Conservation (phyloP, 352 stramenopile genomes). For the Pythium scleroteichum region DNA sequence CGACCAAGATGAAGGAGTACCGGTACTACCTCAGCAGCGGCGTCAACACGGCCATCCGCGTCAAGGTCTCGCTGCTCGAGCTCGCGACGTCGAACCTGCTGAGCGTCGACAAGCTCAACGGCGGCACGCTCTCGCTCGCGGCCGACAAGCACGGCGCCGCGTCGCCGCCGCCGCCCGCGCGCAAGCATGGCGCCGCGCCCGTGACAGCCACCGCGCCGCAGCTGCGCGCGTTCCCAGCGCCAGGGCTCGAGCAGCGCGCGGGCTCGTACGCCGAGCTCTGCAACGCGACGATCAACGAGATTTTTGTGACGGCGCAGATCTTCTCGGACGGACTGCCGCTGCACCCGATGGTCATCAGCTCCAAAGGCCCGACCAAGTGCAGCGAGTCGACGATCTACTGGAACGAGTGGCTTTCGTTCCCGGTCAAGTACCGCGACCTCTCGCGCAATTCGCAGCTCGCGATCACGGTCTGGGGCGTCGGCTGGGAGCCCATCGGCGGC, state of each 20-base stretch:
- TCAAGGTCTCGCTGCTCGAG: constrained; percentile 82
- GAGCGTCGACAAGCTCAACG: constrained; percentile 14
- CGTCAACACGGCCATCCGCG: constrained; percentile 74
- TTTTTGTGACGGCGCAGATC: constrained; percentile 88
- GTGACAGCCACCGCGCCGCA: background rate
- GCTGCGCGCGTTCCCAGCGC: constrained; percentile 33
- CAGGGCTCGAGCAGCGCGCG: constrained; percentile 55
- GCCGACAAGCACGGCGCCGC: constrained; percentile 12
- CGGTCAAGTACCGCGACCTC: constrained; percentile 84
- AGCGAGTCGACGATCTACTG: constrained; percentile 87
- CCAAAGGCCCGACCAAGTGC: constrained; percentile 82
- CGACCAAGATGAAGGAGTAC: constrained; percentile 83
- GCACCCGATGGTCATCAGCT: constrained; percentile 85
- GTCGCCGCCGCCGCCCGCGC: background rate
- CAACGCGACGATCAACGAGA: constrained; percentile 83
- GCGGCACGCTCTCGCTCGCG: constrained; percentile 18
- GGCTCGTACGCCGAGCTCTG: constrained; percentile 72
- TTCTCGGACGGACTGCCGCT: constrained; percentile 82
- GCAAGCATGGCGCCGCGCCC: background rate
- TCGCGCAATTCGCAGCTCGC: constrained; percentile 82
- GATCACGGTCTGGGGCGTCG: constrained; percentile 85
- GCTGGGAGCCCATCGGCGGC: constrained; percentile 77
- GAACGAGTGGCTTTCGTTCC: constrained; percentile 89
- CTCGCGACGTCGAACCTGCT: constrained; percentile 43
- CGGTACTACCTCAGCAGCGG: constrained; percentile 88